Base-by-base conservation (phyloP, 768 basidiomycete genomes). In the Lyophyllum decastes region DNA sequence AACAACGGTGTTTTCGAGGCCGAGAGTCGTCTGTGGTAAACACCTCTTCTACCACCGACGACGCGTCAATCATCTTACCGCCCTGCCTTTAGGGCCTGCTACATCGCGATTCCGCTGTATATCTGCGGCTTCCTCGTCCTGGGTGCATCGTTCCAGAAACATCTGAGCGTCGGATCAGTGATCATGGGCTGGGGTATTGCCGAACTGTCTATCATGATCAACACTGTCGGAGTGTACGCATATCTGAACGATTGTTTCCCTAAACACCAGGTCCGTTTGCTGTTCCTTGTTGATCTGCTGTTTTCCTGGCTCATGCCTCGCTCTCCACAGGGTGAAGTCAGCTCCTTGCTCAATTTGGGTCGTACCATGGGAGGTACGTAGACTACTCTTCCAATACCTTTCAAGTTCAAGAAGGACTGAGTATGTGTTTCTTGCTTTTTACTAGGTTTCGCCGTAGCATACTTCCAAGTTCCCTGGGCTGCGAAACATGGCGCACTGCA, bases 181-280 rank as follows among this genome's bases (percentile, higher is more conserved):
- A 75, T 88, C 52, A 81, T 88, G 70, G 87, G 87, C 16, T 89
- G 88, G 88, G 85, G 83, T 10, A 80, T 88, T 52, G 79, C 85
- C 0, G 76, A 85, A 58, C 71, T 84, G 2, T 74, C 81, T 0
- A 70, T 82, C 54, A 79, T 88, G 77, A 77, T 88, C 55, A 82
- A 77, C 64, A 88, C 87, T 0, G 85, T 86, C 48, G 83, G 83
- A 1, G 76, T 87, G 19, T 88, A 84, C 75, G 68, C 69, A 65
- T 82, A 72, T 52, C 62, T 67, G 51, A 67, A 69, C 43, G 69
- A 67, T 35, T 63, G 64, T 14, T 70, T 69, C 59, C 61, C 71
- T 1, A 66, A 61, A 21, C 63, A 66, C 49, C 80, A 80, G 75
- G 62, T 64, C 2, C 12, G 63, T 10, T 43, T 2, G 17, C 40